Evolutionary conservation across 2,329 filamentous ascomycete genomes (phyloP).

Genomic region (Whalleya microplaca): DNA sequence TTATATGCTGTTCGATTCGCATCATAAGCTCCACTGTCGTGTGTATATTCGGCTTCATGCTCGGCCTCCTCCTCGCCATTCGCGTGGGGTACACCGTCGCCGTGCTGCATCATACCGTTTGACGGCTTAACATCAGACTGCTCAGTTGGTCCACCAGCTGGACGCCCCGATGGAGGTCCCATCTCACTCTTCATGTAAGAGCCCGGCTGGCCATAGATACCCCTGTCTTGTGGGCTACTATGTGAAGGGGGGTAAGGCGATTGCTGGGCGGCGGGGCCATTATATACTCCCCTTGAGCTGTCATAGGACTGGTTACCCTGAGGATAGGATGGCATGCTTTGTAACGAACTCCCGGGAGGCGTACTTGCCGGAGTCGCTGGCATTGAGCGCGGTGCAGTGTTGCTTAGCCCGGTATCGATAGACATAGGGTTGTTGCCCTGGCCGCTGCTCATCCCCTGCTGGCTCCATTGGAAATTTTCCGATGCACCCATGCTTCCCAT

Average conservation of each 20-base stretch:
- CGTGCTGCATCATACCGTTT: slow-evolving; percentile 69
- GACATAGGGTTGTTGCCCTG: slow-evolving; percentile 73
- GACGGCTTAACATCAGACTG: slow-evolving; percentile 64
- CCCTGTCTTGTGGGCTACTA: slow-evolving; percentile 60
- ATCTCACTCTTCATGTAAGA: slow-evolving; percentile 84
- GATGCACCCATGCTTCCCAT: slow-evolving; percentile 74
- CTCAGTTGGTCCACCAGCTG: slow-evolving; percentile 63
- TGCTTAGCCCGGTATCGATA: slow-evolving; percentile 79
- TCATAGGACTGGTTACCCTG: slow-evolving; percentile 73
- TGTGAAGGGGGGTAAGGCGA: slow-evolving; percentile 70
- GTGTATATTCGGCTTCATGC: slow-evolving; percentile 83
- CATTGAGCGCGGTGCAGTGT: slow-evolving; percentile 73
- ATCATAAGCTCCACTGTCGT: slow-evolving; percentile 77
- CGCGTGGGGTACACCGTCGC: slow-evolving; percentile 57
- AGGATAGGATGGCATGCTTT: slow-evolving; percentile 80
- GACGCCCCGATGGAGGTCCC: slow-evolving; percentile 74
- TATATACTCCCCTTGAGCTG: slow-evolving; percentile 77
- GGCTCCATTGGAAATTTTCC: slow-evolving; percentile 80
- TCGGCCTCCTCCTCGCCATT: slow-evolving; percentile 70
- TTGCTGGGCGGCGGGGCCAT: slow-evolving; percentile 68
- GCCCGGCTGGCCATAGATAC: slow-evolving; percentile 68
- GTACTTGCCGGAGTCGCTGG: slow-evolving; percentile 90
- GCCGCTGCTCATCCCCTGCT: slow-evolving; percentile 63
- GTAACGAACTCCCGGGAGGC: slow-evolving; percentile 76
- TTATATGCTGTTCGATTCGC: slow-evolving; percentile 76